Percentiles rank a stretch among this genome's conserved stretches.
phyloP scores from a whole-genome alignment of 176 grass and related monocot species.

The Triticum turgidum region DNA sequence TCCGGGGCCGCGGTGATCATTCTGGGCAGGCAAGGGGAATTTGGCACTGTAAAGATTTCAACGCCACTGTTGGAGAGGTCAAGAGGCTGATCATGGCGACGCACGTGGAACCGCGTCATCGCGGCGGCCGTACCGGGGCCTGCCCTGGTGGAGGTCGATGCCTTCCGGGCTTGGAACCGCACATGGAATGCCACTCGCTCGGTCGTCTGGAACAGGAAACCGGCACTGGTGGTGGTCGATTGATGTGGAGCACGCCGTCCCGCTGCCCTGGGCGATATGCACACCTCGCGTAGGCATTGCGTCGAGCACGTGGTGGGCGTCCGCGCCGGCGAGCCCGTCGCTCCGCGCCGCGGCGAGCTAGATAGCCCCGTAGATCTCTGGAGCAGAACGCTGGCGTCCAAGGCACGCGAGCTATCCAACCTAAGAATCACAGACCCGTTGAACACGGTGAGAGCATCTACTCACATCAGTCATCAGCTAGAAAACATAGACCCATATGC shows the following conservation, averaged over 20 bases:
- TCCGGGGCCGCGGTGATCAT: neutral
- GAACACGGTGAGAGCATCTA: neutral
- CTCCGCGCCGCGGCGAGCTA: neutral
- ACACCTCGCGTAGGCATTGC: neutral
- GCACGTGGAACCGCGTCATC: neutral
- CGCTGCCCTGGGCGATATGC: neutral
- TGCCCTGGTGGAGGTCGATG: neutral
- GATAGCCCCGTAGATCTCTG: neutral
- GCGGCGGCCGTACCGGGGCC: neutral
- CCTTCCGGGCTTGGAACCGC: neutral
- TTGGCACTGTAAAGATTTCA: slow-evolving; percentile 19
- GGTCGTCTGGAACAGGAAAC: slow-evolving; percentile 3
- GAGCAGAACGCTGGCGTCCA: neutral
- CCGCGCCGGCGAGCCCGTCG: neutral
- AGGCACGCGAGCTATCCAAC: neutral
- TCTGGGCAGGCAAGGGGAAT: slow-evolving; percentile 2
- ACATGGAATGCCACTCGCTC: slow-evolving; percentile 23
- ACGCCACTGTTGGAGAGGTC: slow-evolving; percentile 12
- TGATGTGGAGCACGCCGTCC: neutral
- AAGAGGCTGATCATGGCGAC: neutral
- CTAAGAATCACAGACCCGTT: neutral
- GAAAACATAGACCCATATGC: neutral
- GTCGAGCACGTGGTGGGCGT: neutral
- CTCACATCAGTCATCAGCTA: neutral
- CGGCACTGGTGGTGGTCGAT: neutral